phyloP scores from a whole-genome alignment of 257 asterid species.

The Catharanthus roseus region DNA sequence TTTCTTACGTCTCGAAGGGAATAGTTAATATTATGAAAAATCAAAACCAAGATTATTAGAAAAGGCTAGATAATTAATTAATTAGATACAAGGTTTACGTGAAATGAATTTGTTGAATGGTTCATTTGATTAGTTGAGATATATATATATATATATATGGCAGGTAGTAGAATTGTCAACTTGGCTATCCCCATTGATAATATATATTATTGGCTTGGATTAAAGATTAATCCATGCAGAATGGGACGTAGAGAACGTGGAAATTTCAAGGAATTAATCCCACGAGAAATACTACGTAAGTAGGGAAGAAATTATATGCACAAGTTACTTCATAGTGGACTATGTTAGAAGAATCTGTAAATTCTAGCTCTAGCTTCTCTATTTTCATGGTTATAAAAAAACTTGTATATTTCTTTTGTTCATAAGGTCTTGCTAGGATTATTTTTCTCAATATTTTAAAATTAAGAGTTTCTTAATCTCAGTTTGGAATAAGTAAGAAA shows the following conservation, averaged over 20 bases:
- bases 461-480: no score
- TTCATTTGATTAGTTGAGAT: neutral
- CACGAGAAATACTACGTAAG: neutral
- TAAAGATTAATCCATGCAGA: constrained; percentile 3
- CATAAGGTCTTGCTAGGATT: no score
- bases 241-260: constrained; percentile 5
- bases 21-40: no score
- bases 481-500: no score
- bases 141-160: no score
- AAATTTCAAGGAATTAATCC: neutral
- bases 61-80: neutral
- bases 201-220: neutral
- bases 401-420: no score
- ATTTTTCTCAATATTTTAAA: no score
- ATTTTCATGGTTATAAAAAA: no score
- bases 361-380: no score
- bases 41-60: neutral
- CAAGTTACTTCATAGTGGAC: no score
- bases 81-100: neutral
- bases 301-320: neutral
- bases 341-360: no score
- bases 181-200: neutral
- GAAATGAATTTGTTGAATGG: neutral
- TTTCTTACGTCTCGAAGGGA: neutral
- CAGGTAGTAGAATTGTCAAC: neutral